These are phyloP conservation scores for Salix exigua DNA, from an alignment of 345 rosid genomes.

Conservation along the genomic window DNA sequence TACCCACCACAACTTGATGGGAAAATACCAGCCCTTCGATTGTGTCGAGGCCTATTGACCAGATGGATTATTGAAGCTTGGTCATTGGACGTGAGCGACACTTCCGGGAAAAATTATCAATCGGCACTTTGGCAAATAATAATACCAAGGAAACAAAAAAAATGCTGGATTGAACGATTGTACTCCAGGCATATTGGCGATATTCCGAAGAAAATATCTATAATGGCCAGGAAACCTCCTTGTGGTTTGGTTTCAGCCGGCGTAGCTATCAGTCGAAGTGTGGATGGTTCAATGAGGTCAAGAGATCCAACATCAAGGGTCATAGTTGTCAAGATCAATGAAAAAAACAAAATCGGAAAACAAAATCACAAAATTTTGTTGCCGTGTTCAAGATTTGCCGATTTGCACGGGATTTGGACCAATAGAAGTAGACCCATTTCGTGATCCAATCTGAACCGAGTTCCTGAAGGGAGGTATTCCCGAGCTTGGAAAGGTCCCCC, in stretches of 20 bases:
- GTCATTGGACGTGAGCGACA: not conserved
- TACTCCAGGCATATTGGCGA: not conserved
- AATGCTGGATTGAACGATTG: not conserved
- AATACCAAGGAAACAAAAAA: not conserved
- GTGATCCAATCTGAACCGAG: not conserved
- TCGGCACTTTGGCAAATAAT: not conserved
- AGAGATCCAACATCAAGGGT: not conserved
- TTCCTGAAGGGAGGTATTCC: not conserved
- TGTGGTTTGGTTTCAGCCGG: not conserved
- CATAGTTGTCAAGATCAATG: not conserved
- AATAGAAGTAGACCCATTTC: not conserved
- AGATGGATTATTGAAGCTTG: not conserved
- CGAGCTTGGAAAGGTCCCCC: not conserved
- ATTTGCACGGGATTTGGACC: not conserved
- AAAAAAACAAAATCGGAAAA: not conserved
- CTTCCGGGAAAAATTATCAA: not conserved
- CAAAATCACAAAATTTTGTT: not conserved
- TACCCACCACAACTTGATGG: conserved; percentile 7
- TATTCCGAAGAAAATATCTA: not conserved
- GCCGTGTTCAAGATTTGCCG: not conserved
- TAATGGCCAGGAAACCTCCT: not conserved
- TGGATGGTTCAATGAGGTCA: not conserved
- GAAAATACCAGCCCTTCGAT: not conserved
- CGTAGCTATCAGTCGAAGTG: not conserved
- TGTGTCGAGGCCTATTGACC: not conserved